A percentile compares a stretch with the other conserved stretches of the same genome.
Evolutionary conservation across 768 basidiomycete species (phyloP).

Genomic region (Trametes coccinea): DNA sequence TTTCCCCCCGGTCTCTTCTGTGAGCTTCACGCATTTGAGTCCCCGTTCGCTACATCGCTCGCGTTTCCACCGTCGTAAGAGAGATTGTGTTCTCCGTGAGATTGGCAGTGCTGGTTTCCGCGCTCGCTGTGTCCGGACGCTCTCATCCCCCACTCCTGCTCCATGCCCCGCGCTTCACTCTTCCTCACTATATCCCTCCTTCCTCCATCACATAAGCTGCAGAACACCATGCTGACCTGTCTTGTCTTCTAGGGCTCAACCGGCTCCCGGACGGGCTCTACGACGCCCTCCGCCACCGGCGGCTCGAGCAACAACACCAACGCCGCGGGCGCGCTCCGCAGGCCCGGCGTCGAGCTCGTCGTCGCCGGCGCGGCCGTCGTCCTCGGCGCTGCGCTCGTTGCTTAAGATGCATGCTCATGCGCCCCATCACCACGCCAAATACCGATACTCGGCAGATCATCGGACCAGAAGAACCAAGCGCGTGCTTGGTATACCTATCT

Average conservation of each 20-base stretch:
- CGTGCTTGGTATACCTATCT: too few species aligned
- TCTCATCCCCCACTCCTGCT: neutral
- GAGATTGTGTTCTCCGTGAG: neutral
- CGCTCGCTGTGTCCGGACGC: slow-evolving; percentile 1
- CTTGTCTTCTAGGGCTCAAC: neutral
- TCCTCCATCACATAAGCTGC: too few species aligned
- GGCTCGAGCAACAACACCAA: slow-evolving; percentile 4
- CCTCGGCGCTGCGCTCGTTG: slow-evolving; percentile 15
- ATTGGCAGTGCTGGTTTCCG: neutral
- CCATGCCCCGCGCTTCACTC: neutral
- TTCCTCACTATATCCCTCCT: too few species aligned
- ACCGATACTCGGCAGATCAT: too few species aligned
- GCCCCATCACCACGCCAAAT: too few species aligned
- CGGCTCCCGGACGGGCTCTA: slow-evolving; percentile 1
- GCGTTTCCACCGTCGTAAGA: neutral
- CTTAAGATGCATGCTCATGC: neutral
- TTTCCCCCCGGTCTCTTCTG: slow-evolving; percentile 1
- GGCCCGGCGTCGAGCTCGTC: slow-evolving; percentile 1
- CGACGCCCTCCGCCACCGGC: slow-evolving; percentile 2
- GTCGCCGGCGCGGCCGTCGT: slow-evolving; percentile 12
- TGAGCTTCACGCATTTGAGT: neutral
- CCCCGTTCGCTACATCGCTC: neutral
- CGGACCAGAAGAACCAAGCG: too few species aligned
- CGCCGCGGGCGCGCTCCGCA: neutral
- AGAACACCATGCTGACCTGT: neutral